These are phyloP conservation scores for Cercospora zeina DNA, from an alignment of 2,329 filamentous ascomycete genomes.

Conservation along the genomic window DNA sequence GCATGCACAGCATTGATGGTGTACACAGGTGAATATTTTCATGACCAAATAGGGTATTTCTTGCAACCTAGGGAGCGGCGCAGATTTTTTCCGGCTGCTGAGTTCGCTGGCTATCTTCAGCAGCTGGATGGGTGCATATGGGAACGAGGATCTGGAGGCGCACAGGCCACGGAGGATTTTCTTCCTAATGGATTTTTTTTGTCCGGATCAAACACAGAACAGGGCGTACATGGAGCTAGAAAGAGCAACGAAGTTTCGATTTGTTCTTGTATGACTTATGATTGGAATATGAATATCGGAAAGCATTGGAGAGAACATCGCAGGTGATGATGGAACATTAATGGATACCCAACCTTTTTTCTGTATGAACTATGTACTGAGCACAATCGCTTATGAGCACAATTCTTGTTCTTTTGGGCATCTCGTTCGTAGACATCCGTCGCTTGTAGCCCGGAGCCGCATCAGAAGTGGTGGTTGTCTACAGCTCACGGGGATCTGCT, in stretches of 20 bases:
- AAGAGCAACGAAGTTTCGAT: not conserved
- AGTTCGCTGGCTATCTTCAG: not conserved
- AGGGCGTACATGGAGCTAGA: constrained; percentile 2
- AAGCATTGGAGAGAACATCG: not conserved
- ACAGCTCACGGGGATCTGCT: too few relatives aligned
- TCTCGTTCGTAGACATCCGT: not conserved
- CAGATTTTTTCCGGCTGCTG: not conserved
- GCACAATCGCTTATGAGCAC: constrained; percentile 5
- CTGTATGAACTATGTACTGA: constrained; percentile 18
- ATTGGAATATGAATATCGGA: constrained; percentile 17
- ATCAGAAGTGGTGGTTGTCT: too few relatives aligned
- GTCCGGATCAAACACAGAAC: not conserved
- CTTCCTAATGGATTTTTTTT: too few relatives aligned
- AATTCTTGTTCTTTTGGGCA: not conserved
- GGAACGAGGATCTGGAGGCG: not conserved
- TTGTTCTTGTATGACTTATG: constrained; percentile 18
- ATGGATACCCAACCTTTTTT: constrained; percentile 14
- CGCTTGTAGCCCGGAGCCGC: too few relatives aligned
- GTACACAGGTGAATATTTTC: constrained; percentile 22
- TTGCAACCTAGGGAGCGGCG: not conserved
- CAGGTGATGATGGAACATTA: not conserved
- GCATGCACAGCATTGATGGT: constrained; percentile 22
- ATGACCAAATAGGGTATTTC: constrained; percentile 2
- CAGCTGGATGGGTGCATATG: not conserved
- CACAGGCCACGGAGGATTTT: not conserved